Base-by-base conservation (phyloP, 1,139 yeast genomes). In the Pichia sp. region DNA sequence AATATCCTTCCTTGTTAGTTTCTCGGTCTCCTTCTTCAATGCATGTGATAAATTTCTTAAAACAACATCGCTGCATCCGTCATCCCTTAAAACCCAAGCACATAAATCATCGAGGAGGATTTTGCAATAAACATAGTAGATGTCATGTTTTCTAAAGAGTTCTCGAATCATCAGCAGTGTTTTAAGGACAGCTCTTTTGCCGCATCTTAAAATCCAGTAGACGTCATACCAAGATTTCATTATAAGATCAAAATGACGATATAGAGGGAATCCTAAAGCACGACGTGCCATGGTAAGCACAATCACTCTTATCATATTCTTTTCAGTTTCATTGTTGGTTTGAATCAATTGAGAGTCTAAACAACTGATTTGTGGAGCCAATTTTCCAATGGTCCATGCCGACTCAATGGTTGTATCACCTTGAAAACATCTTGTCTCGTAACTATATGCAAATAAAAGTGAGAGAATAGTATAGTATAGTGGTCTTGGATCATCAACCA, bases 331-430 rank as follows among this genome's bases (percentile, higher is more conserved):
- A 44, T 60, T 66, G 21, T 62, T 65, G 2, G 60, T 58, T 21
- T 65, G 66, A 31, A 65, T 57, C 22, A 72, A 56, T 46, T 69
- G 73, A 10, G 73, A 63, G 54, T 87, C 97, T 29, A 91, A 62
- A 46, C 70, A 76, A 7, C 88, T 57, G 27, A 88, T 60, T 49
- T 85, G 91, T 0, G 97, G 95, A 0, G 78, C 64, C 24, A 91
- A 55, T 50, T 81, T 86, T 2, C 97, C 97, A 12, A 91, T 70
- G 0, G 93, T 80, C 98, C 97, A 91, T 0, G 94, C 87, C 43
- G 94, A 82, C 58, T 91, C 98, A 8, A 82, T 77, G 16, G 77
- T 85, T 36, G 77, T 75, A 17, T 83, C 94, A 9, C 94, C 95
- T 33, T 51, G 55, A 31, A 56, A 58, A 36, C 82, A 83, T 27